Evolutionary conservation across 2,329 filamentous ascomycete genomes (phyloP).

Genomic region (Davidsoniella virescens): DNA sequence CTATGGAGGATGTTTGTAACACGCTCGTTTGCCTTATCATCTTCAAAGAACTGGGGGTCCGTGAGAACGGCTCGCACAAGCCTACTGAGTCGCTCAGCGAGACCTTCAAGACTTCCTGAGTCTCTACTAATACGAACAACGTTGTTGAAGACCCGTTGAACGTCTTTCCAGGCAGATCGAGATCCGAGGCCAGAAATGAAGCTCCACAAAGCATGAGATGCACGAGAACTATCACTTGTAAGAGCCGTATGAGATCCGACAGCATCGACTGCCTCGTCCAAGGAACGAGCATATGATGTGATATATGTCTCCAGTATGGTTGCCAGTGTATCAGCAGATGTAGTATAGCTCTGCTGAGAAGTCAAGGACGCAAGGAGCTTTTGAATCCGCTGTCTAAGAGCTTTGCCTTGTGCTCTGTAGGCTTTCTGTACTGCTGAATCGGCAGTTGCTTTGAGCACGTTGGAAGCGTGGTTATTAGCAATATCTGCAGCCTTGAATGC

Average conservation of each 20-base stretch:
- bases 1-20: conserved; percentile 20
- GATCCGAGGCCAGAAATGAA: conserved; percentile 70
- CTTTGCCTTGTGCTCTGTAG: conserved; percentile 56
- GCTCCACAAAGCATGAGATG: conserved; percentile 64
- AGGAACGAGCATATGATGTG: conserved; percentile 56
- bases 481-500: conserved; percentile 17
- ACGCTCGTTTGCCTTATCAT: conserved; percentile 41
- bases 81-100: conserved; percentile 57
- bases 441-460: conserved; percentile 32
- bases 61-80: conserved; percentile 68
- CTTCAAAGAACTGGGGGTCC: conserved; percentile 72
- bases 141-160: conserved; percentile 50
- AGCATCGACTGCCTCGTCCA: conserved; percentile 48
- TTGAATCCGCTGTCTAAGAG: conserved; percentile 55
- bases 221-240: conserved; percentile 59
- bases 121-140: conserved; percentile 58
- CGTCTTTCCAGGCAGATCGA: conserved; percentile 53
- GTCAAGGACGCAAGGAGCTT: conserved; percentile 64
- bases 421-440: conserved; percentile 54
- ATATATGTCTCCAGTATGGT: conserved; percentile 65
- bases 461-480: conserved; percentile 27
- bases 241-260: conserved; percentile 55
- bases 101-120: conserved; percentile 67
- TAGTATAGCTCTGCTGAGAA: conserved; percentile 64
- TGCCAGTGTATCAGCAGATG: conserved; percentile 68